These are phyloP conservation scores for Aspergillus luchuensis DNA, from an alignment of 2,329 filamentous ascomycete genomes.

Conservation along the genomic window DNA sequence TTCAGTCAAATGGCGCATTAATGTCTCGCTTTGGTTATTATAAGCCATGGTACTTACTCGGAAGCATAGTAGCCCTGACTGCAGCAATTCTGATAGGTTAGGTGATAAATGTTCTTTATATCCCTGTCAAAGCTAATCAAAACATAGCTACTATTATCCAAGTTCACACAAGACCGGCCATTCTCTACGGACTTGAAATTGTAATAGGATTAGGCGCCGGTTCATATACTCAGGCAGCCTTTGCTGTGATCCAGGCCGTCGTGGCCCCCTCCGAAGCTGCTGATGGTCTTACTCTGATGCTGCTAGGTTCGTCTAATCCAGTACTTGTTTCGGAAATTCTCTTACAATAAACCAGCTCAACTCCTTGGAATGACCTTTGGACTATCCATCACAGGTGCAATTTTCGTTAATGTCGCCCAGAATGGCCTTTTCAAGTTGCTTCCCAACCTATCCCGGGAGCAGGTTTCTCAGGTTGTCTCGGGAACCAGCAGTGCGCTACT, in stretches of 20 bases:
- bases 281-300: constrained; percentile 11
- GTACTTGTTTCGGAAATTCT: too few species aligned
- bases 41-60: constrained; percentile 32
- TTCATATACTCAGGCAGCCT: constrained; percentile 11
- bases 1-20: constrained; percentile 25
- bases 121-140: neutral
- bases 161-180: constrained; percentile 15
- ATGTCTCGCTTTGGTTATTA: constrained; percentile 30
- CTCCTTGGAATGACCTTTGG: constrained; percentile 13
- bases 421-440: constrained; percentile 13
- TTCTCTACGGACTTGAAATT: constrained; percentile 35
- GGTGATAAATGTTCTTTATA: neutral
- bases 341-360: constrained; percentile 4
- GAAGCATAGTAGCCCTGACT: constrained; percentile 22
- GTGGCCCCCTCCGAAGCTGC: constrained; percentile 2
- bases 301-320: constrained; percentile 7
- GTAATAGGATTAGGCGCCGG: constrained; percentile 44
- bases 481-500: neutral
- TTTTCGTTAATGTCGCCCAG: constrained; percentile 17
- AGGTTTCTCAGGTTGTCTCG: neutral
- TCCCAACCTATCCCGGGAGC: neutral
- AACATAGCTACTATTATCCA: constrained; percentile 1
- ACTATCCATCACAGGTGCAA: constrained; percentile 16
- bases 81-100: constrained; percentile 19
- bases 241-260: constrained; percentile 6